A percentile compares a stretch with the other conserved stretches of the same genome.
These are phyloP conservation scores for Rosa hybrid DNA, from an alignment of 331 rosid species.

Conservation along the genomic window DNA sequence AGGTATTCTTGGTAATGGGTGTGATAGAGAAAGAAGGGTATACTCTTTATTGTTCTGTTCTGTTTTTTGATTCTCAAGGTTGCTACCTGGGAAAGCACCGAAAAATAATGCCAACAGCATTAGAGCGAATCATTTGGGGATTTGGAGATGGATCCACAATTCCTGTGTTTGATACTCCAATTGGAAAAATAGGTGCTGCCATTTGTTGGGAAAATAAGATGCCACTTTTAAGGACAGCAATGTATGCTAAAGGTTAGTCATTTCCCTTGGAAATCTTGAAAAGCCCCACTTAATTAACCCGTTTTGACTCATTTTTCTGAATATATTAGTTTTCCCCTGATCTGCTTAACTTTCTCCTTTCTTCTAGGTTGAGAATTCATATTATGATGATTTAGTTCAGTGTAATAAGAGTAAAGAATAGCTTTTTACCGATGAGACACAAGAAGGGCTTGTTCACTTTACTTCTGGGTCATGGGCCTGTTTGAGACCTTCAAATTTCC, in stretches of 20 bases:
- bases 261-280: background rate
- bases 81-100: constrained; percentile 90
- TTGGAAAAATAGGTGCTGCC: constrained; percentile 93
- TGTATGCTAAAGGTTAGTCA: constrained; percentile 89
- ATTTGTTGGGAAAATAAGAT: constrained; percentile 95
- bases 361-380: background rate
- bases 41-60: constrained; percentile 80
- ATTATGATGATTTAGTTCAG: background rate
- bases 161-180: constrained; percentile 85
- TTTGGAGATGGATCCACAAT: constrained; percentile 97
- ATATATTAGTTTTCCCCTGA: background rate
- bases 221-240: constrained; percentile 89
- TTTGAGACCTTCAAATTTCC: background rate
- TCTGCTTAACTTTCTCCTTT: background rate
- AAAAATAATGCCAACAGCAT: constrained; percentile 82
- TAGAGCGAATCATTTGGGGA: constrained; percentile 92
- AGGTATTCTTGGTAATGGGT: constrained; percentile 82
- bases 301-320: background rate
- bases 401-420: background rate
- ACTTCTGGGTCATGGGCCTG: background rate
- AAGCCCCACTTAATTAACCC: background rate
- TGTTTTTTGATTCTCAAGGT: constrained; percentile 90
- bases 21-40: constrained; percentile 95
- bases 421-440: background rate
- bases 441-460: background rate